Conservation (phyloP, 768 basidiomycete species). For the Tulasnella sp. region DNA sequence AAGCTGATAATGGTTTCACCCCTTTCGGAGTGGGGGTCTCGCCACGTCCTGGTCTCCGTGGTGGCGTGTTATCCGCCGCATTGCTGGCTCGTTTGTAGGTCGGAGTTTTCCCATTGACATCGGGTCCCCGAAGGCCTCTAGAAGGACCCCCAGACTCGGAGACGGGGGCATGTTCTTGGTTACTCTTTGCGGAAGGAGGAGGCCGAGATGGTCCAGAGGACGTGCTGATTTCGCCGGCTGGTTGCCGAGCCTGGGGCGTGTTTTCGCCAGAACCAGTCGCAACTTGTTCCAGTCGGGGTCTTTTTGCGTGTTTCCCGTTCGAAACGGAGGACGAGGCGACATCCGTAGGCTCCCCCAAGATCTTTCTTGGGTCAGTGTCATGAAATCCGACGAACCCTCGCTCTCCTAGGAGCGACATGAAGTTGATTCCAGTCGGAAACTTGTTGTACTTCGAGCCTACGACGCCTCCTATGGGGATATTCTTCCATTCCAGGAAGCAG, state of each 20-base stretch:
- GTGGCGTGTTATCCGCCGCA: neutral
- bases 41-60: neutral
- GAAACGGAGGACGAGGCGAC: neutral
- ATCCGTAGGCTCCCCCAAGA: neutral
- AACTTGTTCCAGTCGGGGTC: neutral
- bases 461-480: constrained; percentile 9
- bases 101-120: neutral
- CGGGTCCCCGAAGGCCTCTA: neutral
- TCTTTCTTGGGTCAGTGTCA: constrained; percentile 4
- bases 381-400: constrained; percentile 26
- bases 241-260: neutral
- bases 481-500: constrained; percentile 72
- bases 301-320: neutral
- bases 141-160: neutral
- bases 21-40: neutral
- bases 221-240: neutral
- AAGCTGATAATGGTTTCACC: neutral
- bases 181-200: neutral
- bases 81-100: neutral
- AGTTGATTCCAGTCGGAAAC: constrained; percentile 64
- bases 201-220: neutral
- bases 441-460: constrained; percentile 41
- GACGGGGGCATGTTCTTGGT: neutral
- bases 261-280: neutral
- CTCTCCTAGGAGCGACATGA: constrained; percentile 39